These are phyloP conservation scores for Raphanus hybrid DNA, from an alignment of 441 rosid genomes.

Conservation along the genomic window DNA sequence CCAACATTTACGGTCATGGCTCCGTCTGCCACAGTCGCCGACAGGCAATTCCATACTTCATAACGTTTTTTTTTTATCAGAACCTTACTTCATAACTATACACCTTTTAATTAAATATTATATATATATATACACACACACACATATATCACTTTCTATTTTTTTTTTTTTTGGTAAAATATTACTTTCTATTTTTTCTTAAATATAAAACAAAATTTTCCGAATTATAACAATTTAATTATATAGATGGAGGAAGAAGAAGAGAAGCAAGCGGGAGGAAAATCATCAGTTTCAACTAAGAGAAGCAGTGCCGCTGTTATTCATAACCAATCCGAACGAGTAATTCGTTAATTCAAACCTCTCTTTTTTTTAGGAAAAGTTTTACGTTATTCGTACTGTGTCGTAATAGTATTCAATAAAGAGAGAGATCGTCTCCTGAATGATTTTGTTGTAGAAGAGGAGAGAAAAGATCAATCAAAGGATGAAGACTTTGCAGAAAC, in stretches of 20 bases:
- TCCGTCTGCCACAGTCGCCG: slow-evolving; percentile 72
- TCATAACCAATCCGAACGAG: slow-evolving; percentile 98
- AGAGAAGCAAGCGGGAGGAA: slow-evolving; percentile 50
- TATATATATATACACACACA: too few species aligned
- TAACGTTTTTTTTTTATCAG: too few species aligned
- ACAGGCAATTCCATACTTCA: slow-evolving; percentile 43
- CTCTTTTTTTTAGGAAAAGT: not conserved
- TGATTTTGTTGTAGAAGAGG: slow-evolving; percentile 64
- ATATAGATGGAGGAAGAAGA: slow-evolving; percentile 47
- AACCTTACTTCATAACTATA: too few species aligned
- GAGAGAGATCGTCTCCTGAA: not conserved
- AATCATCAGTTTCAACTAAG: slow-evolving; percentile 72
- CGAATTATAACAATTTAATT: slow-evolving; percentile 27
- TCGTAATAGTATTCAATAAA: slow-evolving; percentile 2
- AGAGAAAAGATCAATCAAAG: slow-evolving; percentile 94
- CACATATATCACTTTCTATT: not conserved
- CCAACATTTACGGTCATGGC: slow-evolving; percentile 68
- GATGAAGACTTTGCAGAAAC: slow-evolving; percentile 93
- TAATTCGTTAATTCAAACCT: slow-evolving; percentile 35
- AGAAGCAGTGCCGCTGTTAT: slow-evolving; percentile 92
- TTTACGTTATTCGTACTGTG: not conserved
- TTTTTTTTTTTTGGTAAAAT: too few species aligned
- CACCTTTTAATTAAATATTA: too few species aligned
- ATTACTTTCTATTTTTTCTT: not conserved
- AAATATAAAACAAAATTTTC: not conserved